A percentile compares a stretch with the other conserved stretches of the same genome.
phyloP scores from a whole-genome alignment of 2,329 filamentous ascomycete species.

The Calonectria naviculata region DNA sequence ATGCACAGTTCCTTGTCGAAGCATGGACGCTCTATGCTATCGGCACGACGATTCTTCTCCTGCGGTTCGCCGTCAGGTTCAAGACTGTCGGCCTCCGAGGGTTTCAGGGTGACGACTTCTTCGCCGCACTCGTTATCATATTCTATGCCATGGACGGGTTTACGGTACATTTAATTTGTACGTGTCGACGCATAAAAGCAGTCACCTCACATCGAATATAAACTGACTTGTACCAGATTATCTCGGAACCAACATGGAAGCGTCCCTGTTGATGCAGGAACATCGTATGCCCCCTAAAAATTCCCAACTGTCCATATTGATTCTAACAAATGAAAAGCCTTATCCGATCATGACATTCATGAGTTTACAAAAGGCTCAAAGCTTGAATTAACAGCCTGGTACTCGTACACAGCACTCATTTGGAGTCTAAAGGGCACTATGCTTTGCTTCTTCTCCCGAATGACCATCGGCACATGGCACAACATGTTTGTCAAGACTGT shows the following conservation, averaged over 20 bases:
- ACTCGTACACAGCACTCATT: constrained; percentile 49
- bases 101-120: constrained; percentile 52
- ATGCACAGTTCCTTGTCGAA: constrained; percentile 41
- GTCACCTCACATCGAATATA: rapidly evolving
- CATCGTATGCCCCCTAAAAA: constrained; percentile 12
- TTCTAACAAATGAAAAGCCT: constrained; percentile 14
- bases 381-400: constrained; percentile 53
- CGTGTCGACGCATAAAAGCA: not conserved
- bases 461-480: constrained; percentile 42
- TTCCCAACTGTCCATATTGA: rapidly evolving
- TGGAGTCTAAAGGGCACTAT: constrained; percentile 47
- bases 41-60: constrained; percentile 44
- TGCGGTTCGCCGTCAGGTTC: constrained; percentile 49
- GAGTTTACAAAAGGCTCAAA: constrained; percentile 48
- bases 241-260: constrained; percentile 38
- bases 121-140: constrained; percentile 45
- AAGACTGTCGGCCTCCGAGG: constrained; percentile 50
- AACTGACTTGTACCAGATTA: constrained; percentile 18
- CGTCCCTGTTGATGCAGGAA: not conserved
- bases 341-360: constrained; percentile 42
- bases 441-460: constrained; percentile 42
- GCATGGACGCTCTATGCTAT: constrained; percentile 46
- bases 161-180: constrained; percentile 48
- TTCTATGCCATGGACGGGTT: constrained; percentile 50
- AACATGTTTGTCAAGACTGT: constrained; percentile 32